Percentiles rank a stretch among this genome's conserved stretches.
Conservation (phyloP, 139 green algal genomes). For the Chlamydomonas sphaeroides region DNA sequence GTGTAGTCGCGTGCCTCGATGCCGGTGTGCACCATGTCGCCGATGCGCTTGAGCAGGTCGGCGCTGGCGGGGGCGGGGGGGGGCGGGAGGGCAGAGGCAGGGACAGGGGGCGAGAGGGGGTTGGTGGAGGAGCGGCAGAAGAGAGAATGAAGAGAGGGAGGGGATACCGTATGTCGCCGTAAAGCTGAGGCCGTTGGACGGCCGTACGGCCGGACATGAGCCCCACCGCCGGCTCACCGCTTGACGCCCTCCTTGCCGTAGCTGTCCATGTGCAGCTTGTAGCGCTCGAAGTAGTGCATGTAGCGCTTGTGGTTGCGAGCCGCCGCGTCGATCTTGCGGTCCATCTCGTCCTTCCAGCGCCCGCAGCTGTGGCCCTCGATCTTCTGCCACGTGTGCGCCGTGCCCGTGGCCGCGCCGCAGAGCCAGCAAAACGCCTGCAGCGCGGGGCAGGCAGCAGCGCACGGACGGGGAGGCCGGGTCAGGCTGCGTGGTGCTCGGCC, state of each 20-base stretch:
- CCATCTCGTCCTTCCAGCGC: slow-evolving; percentile 77
- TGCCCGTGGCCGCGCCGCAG: slow-evolving; percentile 83
- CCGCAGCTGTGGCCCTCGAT: slow-evolving; percentile 89
- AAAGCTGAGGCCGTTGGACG: too few species aligned
- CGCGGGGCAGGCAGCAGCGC: not conserved
- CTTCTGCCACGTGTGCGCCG: slow-evolving; percentile 81
- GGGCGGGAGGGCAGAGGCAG: not conserved
- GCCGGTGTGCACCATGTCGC: slow-evolving; percentile 62
- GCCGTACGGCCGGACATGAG: too few species aligned
- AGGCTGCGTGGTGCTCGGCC: too few species aligned
- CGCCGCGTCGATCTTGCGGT: slow-evolving; percentile 68
- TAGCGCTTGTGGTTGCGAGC: slow-evolving; percentile 85
- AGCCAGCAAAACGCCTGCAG: slow-evolving; percentile 90
- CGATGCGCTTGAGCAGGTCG: slow-evolving; percentile 52
- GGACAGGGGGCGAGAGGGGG: too few species aligned
- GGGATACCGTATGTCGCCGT: too few species aligned
- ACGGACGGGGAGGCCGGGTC: too few species aligned
- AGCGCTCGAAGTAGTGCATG: slow-evolving; percentile 87
- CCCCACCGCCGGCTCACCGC: slow-evolving; percentile 17
- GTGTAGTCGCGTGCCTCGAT: slow-evolving; percentile 61
- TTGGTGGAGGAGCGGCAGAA: too few species aligned
- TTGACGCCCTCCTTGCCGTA: slow-evolving; percentile 46
- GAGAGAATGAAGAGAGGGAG: too few species aligned
- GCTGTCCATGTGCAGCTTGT: slow-evolving; percentile 46
- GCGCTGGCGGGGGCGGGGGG: slow-evolving; percentile 20